Percentiles rank a stretch among this genome's conserved stretches.
Conservation (phyloP, 176 grass and related monocot species). For the Cenchrus purpureus region DNA sequence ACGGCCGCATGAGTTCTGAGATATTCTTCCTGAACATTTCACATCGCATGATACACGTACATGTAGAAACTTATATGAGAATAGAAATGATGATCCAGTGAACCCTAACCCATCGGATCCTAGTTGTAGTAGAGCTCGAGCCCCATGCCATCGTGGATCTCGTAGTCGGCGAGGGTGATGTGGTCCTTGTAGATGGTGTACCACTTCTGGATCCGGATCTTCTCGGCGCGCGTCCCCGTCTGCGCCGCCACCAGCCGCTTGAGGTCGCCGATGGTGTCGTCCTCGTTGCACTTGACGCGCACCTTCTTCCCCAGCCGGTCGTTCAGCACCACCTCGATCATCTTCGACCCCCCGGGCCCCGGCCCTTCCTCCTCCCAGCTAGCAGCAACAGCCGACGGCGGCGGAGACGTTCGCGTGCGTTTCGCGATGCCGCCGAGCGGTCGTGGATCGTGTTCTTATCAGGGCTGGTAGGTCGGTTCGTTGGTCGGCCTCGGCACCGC, state of each 20-base stretch:
- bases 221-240: constrained; percentile 74
- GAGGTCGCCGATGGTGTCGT: constrained; percentile 84
- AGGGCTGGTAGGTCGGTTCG: background rate
- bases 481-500: background rate
- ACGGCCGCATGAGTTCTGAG: background rate
- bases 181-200: constrained; percentile 89
- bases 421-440: background rate
- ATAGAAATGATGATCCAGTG: background rate
- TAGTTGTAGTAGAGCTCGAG: constrained; percentile 91
- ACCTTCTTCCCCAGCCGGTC: constrained; percentile 93
- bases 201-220: constrained; percentile 94
- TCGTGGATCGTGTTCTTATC: background rate
- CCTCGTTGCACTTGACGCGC: constrained; percentile 84
- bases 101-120: background rate
- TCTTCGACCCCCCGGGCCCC: constrained; percentile 24
- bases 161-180: constrained; percentile 91
- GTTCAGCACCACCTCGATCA: constrained; percentile 94
- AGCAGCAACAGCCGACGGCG: background rate
- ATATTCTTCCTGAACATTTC: no score
- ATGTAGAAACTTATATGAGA: background rate
- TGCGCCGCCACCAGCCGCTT: constrained; percentile 84
- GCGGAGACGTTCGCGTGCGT: background rate
- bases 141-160: constrained; percentile 86
- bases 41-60: background rate
- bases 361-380: background rate